phyloP scores from a whole-genome alignment of 768 basidiomycete species.

The Mycena rebaudengoi region DNA sequence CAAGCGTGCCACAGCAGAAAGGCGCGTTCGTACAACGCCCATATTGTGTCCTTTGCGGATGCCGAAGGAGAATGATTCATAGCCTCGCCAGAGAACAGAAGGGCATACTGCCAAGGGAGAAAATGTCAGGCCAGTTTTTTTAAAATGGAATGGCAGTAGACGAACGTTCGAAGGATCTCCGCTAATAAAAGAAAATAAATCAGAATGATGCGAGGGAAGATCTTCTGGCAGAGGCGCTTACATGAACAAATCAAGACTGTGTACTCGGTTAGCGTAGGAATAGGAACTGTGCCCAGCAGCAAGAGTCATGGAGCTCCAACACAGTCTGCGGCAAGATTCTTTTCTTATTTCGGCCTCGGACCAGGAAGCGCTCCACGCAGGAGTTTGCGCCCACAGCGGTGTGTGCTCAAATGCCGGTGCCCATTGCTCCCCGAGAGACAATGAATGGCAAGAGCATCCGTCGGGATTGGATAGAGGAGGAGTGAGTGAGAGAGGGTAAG shows the following conservation, averaged over 20 bases:
- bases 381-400: conserved; percentile 70
- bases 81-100: conserved; percentile 82
- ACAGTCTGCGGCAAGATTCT: conserved; percentile 76
- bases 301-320: conserved; percentile 75
- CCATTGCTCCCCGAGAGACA: conserved; percentile 64
- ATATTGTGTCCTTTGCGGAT: conserved; percentile 77
- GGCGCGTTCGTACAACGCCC: conserved; percentile 76
- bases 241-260: conserved; percentile 61
- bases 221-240: no score
- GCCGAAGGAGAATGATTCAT: conserved; percentile 51
- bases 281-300: conserved; percentile 73
- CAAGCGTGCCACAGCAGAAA: conserved; percentile 81
- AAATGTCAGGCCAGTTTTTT: no score
- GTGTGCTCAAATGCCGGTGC: conserved; percentile 58
- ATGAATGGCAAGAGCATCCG: conserved; percentile 56
- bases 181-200: no score
- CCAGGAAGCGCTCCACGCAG: conserved; percentile 69
- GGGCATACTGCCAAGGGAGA: conserved; percentile 57
- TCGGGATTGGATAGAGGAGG: conserved; percentile 23
- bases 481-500: background rate
- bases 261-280: conserved; percentile 51
- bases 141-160: no score
- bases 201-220: no score
- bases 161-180: conserved; percentile 76
- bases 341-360: conserved; percentile 70